Evolutionary conservation across 176 grass and related monocot genomes (phyloP).

Genomic region (Otatea glauca): DNA sequence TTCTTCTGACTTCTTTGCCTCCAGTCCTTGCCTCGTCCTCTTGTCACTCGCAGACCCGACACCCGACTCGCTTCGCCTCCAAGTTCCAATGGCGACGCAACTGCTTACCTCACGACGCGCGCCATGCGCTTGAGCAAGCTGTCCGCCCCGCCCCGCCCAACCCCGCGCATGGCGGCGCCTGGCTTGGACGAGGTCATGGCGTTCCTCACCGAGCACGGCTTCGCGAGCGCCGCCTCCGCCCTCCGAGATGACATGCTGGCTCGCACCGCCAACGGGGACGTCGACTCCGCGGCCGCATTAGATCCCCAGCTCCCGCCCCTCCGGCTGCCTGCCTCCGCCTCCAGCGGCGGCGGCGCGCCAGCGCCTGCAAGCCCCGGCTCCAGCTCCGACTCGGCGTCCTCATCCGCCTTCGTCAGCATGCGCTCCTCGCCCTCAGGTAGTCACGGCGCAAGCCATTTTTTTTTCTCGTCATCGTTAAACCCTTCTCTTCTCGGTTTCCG

Average conservation of each 20-base stretch:
- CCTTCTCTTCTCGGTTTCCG: conserved; percentile 28
- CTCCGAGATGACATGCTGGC: conserved; percentile 85
- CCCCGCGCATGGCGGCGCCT: conserved; percentile 64
- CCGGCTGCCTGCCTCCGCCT: conserved; percentile 40
- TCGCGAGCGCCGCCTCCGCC: conserved; percentile 74
- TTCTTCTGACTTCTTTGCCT: conserved; percentile 54
- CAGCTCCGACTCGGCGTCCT: conserved; percentile 65
- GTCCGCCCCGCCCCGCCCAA: background rate
- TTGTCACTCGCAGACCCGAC: conserved; percentile 35
- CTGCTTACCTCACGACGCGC: conserved; percentile 44
- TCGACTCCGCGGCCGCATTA: background rate
- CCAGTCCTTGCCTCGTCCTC: conserved; percentile 36
- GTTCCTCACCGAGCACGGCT: conserved; percentile 84
- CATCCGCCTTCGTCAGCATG: conserved; percentile 91
- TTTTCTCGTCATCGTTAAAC: conserved; percentile 33
- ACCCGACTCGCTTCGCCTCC: conserved; percentile 55
- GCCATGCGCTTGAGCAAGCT: conserved; percentile 24
- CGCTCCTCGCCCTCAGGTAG: conserved; percentile 81
- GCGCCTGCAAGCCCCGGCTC: conserved; percentile 44
- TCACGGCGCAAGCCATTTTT: conserved; percentile 33
- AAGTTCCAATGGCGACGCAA: conserved; percentile 61
- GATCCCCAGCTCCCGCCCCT: conserved; percentile 65
- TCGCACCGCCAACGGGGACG: conserved; percentile 32
- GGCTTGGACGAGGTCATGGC: conserved; percentile 83
- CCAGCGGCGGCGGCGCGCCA: conserved; percentile 16